Evolutionary conservation across 768 basidiomycete genomes (phyloP).

Genomic region (Lactarius quietus): DNA sequence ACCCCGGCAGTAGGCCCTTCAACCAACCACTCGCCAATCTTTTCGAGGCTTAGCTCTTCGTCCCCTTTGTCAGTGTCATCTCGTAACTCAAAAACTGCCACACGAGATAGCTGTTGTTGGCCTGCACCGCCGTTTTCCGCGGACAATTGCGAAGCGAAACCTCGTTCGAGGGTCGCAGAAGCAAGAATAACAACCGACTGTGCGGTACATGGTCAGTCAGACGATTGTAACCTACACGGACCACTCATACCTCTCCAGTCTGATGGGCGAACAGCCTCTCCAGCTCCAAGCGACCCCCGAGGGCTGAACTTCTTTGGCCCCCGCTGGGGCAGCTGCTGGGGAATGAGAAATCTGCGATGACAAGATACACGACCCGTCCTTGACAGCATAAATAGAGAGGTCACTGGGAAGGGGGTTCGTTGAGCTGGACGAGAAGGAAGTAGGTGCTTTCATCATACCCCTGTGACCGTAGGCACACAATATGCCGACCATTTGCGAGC

Average conservation of each 20-base stretch:
- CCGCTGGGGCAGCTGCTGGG: constrained; percentile 30
- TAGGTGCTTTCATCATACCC: constrained; percentile 49
- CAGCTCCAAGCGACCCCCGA: constrained; percentile 34
- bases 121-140: neutral
- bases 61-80: constrained; percentile 11
- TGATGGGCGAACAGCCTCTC: constrained; percentile 33
- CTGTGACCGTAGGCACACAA: constrained; percentile 56
- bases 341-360: constrained; percentile 34
- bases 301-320: constrained; percentile 34
- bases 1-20: constrained; percentile 18
- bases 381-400: constrained; percentile 48
- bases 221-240: neutral
- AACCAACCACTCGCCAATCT: constrained; percentile 23
- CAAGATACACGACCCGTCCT: constrained; percentile 46
- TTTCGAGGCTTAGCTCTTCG: constrained; percentile 10
- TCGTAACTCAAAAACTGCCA: constrained; percentile 17
- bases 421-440: constrained; percentile 14
- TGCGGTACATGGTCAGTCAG: neutral
- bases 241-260: constrained; percentile 30
- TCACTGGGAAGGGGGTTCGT: constrained; percentile 36
- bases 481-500: constrained; percentile 40
- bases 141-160: neutral
- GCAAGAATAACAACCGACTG: constrained; percentile 21
- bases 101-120: constrained; percentile 7
- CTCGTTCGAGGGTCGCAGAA: constrained; percentile 15